Evolutionary conservation across 208 protist genomes (phyloP).

Genomic region (Trypanosoma rangeli): DNA sequence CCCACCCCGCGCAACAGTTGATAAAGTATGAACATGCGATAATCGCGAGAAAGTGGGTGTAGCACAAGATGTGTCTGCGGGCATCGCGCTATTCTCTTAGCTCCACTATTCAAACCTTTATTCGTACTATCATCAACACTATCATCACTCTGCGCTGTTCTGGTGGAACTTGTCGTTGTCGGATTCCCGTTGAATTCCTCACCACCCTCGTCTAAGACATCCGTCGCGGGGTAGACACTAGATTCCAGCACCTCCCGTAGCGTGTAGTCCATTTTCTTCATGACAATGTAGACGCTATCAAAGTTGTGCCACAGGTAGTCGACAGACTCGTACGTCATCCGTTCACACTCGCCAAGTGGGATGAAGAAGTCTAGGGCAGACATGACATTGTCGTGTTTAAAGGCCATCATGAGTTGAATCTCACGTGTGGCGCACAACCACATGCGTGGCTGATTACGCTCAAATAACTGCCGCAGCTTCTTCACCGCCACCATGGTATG

Average conservation of each 20-base stretch:
- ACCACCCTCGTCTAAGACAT: background rate
- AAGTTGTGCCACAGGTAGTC: constrained; percentile 50
- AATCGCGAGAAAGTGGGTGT: constrained; percentile 94
- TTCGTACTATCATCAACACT: constrained; percentile 8
- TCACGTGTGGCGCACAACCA: constrained; percentile 85
- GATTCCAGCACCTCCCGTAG: constrained; percentile 85
- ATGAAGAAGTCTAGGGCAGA: constrained; percentile 82
- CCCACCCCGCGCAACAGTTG: constrained; percentile 96
- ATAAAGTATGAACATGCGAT: constrained; percentile 97
- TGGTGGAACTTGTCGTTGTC: background rate
- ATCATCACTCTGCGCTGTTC: background rate
- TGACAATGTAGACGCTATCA: constrained; percentile 85
- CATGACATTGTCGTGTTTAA: constrained; percentile 84
- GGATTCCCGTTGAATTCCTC: background rate
- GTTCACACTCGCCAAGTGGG: constrained; percentile 68
- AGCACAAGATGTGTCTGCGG: constrained; percentile 45
- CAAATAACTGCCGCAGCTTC: constrained; percentile 75
- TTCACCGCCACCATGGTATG: constrained; percentile 77
- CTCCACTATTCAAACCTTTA: background rate
- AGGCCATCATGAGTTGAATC: constrained; percentile 84
- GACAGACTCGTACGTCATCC: constrained; percentile 73
- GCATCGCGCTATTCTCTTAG: constrained; percentile 22
- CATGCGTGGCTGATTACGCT: constrained; percentile 76
- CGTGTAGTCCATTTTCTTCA: constrained; percentile 90
- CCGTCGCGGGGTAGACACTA: constrained; percentile 4